Evolutionary conservation across 2,329 filamentous ascomycete species (phyloP).

Genomic region (Aspergillus nomiae): DNA sequence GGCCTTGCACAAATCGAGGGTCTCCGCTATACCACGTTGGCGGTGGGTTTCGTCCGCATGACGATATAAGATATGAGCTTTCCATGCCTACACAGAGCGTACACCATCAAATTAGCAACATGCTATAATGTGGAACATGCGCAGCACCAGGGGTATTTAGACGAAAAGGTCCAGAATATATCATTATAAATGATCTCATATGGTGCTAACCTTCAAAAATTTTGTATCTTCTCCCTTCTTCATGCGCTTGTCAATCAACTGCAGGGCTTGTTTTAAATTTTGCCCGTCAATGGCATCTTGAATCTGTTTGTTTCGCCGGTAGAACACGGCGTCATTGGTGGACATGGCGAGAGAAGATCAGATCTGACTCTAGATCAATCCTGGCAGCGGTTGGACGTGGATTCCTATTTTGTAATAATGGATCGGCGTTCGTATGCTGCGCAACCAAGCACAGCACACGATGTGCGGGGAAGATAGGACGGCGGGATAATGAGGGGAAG

Average conservation of each 20-base stretch:
- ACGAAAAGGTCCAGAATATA: neutral
- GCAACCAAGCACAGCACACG: slow-evolving; percentile 28
- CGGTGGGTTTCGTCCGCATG: slow-evolving; percentile 45
- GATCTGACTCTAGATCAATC: neutral
- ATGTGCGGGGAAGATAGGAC: slow-evolving; percentile 18
- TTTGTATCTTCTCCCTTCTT: slow-evolving; percentile 56
- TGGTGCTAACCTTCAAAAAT: slow-evolving; percentile 40
- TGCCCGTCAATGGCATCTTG: slow-evolving; percentile 51
- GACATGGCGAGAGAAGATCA: slow-evolving; percentile 20
- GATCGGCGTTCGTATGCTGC: slow-evolving; percentile 21
- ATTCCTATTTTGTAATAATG: neutral
- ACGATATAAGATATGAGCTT: slow-evolving; percentile 43
- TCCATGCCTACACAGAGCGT: slow-evolving; percentile 41
- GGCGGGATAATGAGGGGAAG: slow-evolving; percentile 15
- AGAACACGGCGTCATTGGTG: slow-evolving; percentile 42
- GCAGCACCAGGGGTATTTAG: no score
- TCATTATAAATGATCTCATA: neutral
- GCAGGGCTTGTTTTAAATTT: slow-evolving; percentile 53
- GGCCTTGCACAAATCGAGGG: slow-evolving; percentile 44
- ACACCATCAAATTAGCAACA: slow-evolving; percentile 11
- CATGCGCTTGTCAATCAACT: slow-evolving; percentile 54
- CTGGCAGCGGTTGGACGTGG: neutral
- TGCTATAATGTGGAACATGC: neutral
- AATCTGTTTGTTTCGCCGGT: slow-evolving; percentile 51
- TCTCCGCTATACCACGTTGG: slow-evolving; percentile 46